Conservation (phyloP, 306 rosid species). For the Inga laurina region DNA sequence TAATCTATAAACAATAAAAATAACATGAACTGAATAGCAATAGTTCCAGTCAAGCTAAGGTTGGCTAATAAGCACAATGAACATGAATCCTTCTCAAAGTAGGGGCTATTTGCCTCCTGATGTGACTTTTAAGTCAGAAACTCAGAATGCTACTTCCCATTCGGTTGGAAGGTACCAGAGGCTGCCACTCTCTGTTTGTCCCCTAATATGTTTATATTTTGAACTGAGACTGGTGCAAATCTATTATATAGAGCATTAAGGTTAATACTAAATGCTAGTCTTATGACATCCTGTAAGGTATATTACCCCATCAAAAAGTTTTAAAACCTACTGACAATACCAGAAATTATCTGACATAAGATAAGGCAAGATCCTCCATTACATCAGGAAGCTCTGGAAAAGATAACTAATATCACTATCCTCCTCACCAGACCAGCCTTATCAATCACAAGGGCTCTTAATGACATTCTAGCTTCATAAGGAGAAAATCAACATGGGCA, state of each 20-base stretch:
- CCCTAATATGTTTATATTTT: not conserved
- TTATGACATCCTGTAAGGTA: not conserved
- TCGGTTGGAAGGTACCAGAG: not conserved
- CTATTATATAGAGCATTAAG: not conserved
- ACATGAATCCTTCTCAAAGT: not conserved
- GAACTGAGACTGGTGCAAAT: conserved; percentile 19
- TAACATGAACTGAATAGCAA: not conserved
- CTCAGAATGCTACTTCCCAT: not conserved
- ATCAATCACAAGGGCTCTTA: conserved; percentile 2
- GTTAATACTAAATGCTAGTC: not conserved
- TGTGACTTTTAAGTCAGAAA: not conserved
- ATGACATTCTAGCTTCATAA: not conserved
- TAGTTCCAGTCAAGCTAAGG: not conserved
- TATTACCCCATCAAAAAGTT: not conserved
- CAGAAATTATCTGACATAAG: not conserved
- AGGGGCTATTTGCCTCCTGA: not conserved
- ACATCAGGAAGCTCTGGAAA: conserved; percentile 6
- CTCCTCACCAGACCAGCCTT: conserved; percentile 7
- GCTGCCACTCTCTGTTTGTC: not conserved
- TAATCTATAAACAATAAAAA: not conserved
- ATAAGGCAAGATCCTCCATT: not conserved
- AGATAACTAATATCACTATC: conserved; percentile 4
- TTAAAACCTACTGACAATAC: not conserved
- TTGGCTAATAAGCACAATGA: not conserved
- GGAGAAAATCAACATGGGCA: not conserved